Base-by-base conservation (phyloP, 2,329 filamentous ascomycete genomes). In the Amauroascus verrucosus region DNA sequence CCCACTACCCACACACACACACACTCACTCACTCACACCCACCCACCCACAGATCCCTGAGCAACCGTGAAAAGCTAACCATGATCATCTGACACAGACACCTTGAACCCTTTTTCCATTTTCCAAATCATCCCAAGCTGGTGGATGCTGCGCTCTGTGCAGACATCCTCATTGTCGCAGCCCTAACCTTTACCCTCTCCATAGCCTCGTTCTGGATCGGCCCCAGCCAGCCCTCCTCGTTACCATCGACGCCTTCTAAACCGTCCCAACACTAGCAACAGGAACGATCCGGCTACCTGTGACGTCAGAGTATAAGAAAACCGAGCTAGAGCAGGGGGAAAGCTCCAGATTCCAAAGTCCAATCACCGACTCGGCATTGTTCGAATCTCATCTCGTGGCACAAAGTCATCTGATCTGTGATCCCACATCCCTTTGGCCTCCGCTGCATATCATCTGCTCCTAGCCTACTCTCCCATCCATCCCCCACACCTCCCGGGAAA, bases 371-470 rank as follows among this genome's bases (percentile, higher is more conserved):
- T 48, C 50, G 41, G 41, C 41, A 51, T 33, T 20, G 26, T 33
- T 47, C 24, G 16, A 26, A 20, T 35, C n/a, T 9, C 20, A 41
- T 28, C 44, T 53, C 49, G 40, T 53, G 51, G 43, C 33, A 38
- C 35, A 22, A 16, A 38, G 26, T 53, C 51, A 53, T 53, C 51
- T 53, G 51, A 53, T 35, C 24, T 50, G 48, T 50, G 48, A 43
- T 50, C 18, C 48, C 48, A 50, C 48, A 41, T 24, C 37, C 40
- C 43, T 41, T 16, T 9, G 13, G 40, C 24, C 22, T 53, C 33
- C 30, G 41, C 51, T 53, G 44, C 51, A 41, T 38, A 53, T 51
- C 49, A 51, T 51, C 26, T 51, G 49, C 49, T 22, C 40, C 7
- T 26, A 8, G 13, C 22, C 13, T 14, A 7, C 33, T 14, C 33